Evolutionary conservation across 768 basidiomycete genomes (phyloP).

Genomic region (Pleurotus sapidus): DNA sequence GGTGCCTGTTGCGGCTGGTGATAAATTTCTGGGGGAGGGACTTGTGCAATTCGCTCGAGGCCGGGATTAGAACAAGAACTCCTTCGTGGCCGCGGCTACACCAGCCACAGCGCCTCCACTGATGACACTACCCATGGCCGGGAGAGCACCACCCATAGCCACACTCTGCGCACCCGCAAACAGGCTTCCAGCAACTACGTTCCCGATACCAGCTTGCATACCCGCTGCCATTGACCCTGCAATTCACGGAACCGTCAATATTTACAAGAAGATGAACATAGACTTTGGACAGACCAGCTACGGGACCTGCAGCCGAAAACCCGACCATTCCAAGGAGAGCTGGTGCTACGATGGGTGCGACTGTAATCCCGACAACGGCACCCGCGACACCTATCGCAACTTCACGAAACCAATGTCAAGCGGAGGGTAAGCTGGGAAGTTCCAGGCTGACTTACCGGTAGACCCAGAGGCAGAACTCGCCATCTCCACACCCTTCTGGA

Average conservation of each 20-base stretch:
- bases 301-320: conserved; percentile 9
- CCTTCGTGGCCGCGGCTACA: background rate
- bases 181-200: conserved; percentile 5
- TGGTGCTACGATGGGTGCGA: background rate
- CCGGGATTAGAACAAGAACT: background rate
- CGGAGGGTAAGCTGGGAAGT: background rate
- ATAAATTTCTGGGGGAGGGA: no score
- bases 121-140: conserved; percentile 3
- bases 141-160: conserved; percentile 11
- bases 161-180: conserved; percentile 11
- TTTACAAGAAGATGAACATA: background rate
- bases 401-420: background rate
- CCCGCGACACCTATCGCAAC: background rate
- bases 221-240: conserved; percentile 9
- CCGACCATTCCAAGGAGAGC: conserved; percentile 2
- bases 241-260: background rate
- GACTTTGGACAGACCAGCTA: conserved; percentile 6
- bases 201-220: conserved; percentile 6
- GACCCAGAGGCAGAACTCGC: background rate
- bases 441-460: background rate
- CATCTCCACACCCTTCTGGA: no score
- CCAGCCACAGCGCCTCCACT: background rate
- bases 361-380: background rate
- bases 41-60: no score
- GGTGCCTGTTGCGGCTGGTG: no score